Percentiles rank a stretch among this genome's conserved stretches.
phyloP scores from a whole-genome alignment of 345 rosid species.

The Theobroma cacao region DNA sequence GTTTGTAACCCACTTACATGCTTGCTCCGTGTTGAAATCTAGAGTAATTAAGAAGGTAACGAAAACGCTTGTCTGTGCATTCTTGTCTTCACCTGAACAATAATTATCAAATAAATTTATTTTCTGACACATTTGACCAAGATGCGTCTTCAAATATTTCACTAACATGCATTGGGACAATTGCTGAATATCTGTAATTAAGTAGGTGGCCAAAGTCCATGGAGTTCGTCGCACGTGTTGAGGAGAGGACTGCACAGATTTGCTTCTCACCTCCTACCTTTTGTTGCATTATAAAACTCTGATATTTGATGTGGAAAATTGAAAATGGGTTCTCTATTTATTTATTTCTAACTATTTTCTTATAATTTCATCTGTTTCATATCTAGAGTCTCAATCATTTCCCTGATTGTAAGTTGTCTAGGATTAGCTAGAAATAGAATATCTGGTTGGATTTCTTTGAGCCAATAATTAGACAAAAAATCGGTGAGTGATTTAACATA shows the following conservation, averaged over 20 bases:
- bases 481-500: neutral
- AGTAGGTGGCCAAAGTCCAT: neutral
- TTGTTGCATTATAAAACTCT: neutral
- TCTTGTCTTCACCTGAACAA: too few species aligned
- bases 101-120: too few species aligned
- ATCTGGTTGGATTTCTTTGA: neutral
- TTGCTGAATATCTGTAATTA: neutral
- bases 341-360: neutral
- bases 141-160: too few species aligned
- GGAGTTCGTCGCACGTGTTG: neutral
- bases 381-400: neutral
- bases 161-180: neutral
- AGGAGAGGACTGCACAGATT: neutral
- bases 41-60: too few species aligned
- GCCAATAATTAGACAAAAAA: neutral
- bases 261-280: neutral
- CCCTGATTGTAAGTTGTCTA: neutral
- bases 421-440: neutral
- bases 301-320: neutral
- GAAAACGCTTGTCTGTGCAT: too few species aligned
- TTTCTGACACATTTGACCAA: too few species aligned
- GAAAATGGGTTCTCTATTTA: neutral
- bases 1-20: too few species aligned
- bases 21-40: too few species aligned
- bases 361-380: conserved; percentile 1